Conservation (phyloP, 2,329 filamentous ascomycete genomes). For the Aspergillus brasiliensis region DNA sequence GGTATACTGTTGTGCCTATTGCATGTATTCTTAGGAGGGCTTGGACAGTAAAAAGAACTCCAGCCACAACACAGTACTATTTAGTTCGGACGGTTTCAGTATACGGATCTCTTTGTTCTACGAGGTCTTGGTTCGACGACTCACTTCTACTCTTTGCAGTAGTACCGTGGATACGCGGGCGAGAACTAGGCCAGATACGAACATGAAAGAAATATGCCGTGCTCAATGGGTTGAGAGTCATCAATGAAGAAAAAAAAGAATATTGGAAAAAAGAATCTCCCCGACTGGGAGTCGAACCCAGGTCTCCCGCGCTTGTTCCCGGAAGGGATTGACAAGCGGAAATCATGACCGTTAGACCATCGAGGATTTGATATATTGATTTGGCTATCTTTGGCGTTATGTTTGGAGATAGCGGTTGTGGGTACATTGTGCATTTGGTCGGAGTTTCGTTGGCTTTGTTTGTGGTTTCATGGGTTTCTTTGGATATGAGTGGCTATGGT, state of each 20-base stretch:
- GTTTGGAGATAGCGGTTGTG: accelerated
- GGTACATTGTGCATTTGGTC: not conserved
- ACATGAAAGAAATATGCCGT: not conserved
- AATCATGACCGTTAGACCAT: slow-evolving; percentile 13
- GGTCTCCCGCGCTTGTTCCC: slow-evolving; percentile 11
- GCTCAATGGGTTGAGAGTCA: too few species aligned
- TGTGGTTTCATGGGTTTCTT: not conserved
- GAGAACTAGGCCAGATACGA: not conserved
- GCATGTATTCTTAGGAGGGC: not conserved
- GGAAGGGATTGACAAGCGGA: slow-evolving; percentile 6
- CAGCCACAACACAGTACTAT: not conserved
- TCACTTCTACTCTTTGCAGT: too few species aligned
- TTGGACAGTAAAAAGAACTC: not conserved
- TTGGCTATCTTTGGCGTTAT: not conserved
- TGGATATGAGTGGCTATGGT: not conserved
- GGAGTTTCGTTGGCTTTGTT: not conserved
- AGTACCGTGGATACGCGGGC: too few species aligned
- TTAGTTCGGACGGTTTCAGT: too few species aligned
- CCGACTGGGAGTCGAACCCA: slow-evolving; percentile 12
- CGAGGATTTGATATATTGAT: not conserved
- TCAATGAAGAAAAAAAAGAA: not conserved
- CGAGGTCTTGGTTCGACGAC: too few species aligned
- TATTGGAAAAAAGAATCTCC: not conserved
- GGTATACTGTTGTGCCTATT: too few species aligned
- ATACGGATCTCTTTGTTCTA: too few species aligned